These are phyloP conservation scores for Mycena albidolilacea DNA, from an alignment of 768 basidiomycete genomes.

Conservation along the genomic window DNA sequence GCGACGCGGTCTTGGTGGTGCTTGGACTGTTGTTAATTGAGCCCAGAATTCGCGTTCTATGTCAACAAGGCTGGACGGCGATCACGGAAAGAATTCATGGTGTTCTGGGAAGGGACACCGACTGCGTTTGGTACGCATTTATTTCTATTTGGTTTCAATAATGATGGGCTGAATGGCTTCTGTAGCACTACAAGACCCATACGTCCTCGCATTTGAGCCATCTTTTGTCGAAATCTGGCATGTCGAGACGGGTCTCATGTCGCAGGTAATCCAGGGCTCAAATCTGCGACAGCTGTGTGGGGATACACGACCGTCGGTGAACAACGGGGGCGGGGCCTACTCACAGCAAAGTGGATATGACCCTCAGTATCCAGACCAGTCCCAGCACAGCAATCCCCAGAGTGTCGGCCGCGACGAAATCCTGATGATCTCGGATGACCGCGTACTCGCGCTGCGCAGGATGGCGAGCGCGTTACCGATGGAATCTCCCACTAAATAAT, in stretches of 20 bases:
- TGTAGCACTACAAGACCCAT: slow-evolving; percentile 94
- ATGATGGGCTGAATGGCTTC: slow-evolving; percentile 5
- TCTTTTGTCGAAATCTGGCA: slow-evolving; percentile 97
- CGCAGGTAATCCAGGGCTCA: slow-evolving; percentile 95
- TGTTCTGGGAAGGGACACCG: slow-evolving; percentile 96
- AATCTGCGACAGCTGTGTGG: slow-evolving; percentile 93
- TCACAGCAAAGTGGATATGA: too few species aligned
- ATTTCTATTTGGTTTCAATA: background rate
- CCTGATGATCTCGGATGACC: too few species aligned
- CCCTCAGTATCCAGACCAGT: too few species aligned
- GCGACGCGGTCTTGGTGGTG: slow-evolving; percentile 49
- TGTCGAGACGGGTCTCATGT: slow-evolving; percentile 91
- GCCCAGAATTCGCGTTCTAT: slow-evolving; percentile 97
- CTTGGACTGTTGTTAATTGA: slow-evolving; percentile 2
- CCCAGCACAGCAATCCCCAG: too few species aligned
- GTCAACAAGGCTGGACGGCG: slow-evolving; percentile 97
- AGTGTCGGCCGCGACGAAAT: too few species aligned
- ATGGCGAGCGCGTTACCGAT: too few species aligned
- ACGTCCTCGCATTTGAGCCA: slow-evolving; percentile 96
- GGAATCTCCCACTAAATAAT: too few species aligned
- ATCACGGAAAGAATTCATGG: slow-evolving; percentile 92
- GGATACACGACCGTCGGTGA: slow-evolving; percentile 90
- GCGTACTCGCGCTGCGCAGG: too few species aligned
- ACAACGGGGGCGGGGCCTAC: slow-evolving; percentile 59
- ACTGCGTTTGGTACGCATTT: slow-evolving; percentile 91